Percentiles rank a stretch among this genome's conserved stretches.
Evolutionary conservation across 208 protist genomes (phyloP).

Genomic region (Zelonia costaricensis): DNA sequence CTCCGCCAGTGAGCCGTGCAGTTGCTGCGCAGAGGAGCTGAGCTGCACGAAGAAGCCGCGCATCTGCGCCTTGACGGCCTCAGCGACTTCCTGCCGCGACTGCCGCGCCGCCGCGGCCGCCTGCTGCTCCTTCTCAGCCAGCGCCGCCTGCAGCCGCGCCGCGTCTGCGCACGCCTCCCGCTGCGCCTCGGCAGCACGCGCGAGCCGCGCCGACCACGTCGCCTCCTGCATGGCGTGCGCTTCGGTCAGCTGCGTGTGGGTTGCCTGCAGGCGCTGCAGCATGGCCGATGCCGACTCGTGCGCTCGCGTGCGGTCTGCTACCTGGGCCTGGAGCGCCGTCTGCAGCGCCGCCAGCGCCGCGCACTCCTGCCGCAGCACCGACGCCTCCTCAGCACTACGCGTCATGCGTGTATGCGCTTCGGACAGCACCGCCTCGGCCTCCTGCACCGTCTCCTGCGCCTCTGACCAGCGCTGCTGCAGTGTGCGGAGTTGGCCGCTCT

Average conservation of each 20-base stretch:
- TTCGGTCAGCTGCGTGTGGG: background rate
- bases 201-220: conserved; percentile 8
- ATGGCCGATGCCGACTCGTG: background rate
- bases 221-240: conserved; percentile 2
- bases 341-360: conserved; percentile 12
- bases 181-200: conserved; percentile 25
- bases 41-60: conserved; percentile 13
- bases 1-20: conserved; percentile 4
- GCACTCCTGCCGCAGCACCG: conserved; percentile 13
- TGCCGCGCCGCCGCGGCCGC: background rate
- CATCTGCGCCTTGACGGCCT: conserved; percentile 9
- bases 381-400: background rate
- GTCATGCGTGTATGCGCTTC: conserved; percentile 6
- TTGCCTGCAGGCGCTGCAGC: background rate
- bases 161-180: conserved; percentile 12
- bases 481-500: conserved; percentile 1
- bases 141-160: conserved; percentile 10
- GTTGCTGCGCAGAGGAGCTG: conserved; percentile 2
- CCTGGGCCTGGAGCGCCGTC: background rate
- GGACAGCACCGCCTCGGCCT: conserved; percentile 12
- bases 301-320: conserved; percentile 1
- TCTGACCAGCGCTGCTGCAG: conserved; percentile 18
- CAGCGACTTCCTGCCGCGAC: conserved; percentile 2
- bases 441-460: conserved; percentile 11
- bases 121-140: conserved; percentile 14